Evolutionary conservation across 129 eudicot species (phyloP).

Genomic region (Arctium minus): DNA sequence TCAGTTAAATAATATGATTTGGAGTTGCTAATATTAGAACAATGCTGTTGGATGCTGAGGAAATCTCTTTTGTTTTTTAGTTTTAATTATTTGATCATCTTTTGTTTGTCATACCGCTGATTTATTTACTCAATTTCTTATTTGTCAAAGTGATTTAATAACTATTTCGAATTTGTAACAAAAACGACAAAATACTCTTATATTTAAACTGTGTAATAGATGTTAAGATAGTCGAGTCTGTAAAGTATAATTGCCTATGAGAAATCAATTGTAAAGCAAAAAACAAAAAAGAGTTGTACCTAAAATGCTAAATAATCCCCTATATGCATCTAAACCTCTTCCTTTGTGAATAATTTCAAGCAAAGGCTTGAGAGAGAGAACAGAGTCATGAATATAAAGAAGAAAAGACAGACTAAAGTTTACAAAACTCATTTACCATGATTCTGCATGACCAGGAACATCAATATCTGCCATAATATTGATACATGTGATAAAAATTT

Average conservation of each 20-base stretch:
- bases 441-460: constrained; percentile 97
- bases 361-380: not conserved
- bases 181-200: not conserved
- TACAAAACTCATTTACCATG: constrained; percentile 55
- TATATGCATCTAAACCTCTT: constrained; percentile 5
- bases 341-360: not conserved
- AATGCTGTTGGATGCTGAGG: constrained; percentile 4
- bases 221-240: not conserved
- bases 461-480: constrained; percentile 98
- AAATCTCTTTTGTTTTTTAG: not conserved
- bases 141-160: constrained; percentile 8
- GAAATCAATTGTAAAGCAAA: not conserved
- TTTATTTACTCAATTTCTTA: not conserved
- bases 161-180: not conserved
- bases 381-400: not conserved
- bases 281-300: not conserved
- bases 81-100: not conserved
- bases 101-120: not conserved
- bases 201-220: not conserved
- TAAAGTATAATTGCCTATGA: not conserved
- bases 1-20: constrained; percentile 9
- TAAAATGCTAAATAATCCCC: not conserved
- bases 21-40: not conserved
- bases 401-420: not conserved
- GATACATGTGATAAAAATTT: constrained; percentile 49